Evolutionary conservation across 2,329 filamentous ascomycete species (phyloP).

Genomic region (Scleromitrula shiraiana): DNA sequence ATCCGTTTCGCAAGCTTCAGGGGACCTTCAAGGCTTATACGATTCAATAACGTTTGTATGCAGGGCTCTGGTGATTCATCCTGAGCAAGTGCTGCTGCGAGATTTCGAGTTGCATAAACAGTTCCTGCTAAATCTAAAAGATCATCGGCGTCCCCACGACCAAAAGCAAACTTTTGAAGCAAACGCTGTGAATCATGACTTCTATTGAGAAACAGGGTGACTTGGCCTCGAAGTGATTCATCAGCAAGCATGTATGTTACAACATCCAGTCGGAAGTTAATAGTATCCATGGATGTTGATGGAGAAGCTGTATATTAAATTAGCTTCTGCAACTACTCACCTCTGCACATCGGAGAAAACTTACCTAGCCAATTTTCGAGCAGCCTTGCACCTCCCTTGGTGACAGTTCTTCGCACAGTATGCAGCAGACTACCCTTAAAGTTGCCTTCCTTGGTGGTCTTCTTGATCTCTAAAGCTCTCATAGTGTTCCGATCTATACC

Average conservation of each 20-base stretch:
- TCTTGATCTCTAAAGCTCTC: constrained; percentile 78
- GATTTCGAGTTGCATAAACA: constrained; percentile 63
- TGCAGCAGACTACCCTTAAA: constrained; percentile 82
- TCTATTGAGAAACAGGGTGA: constrained; percentile 59
- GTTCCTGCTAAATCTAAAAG: constrained; percentile 76
- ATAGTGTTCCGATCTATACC: constrained; percentile 87
- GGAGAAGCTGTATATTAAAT: constrained; percentile 51
- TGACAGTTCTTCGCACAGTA: constrained; percentile 81
- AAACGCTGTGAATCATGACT: constrained; percentile 83
- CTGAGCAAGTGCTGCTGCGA: constrained; percentile 42
- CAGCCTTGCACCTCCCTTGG: constrained; percentile 80
- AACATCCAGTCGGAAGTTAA: constrained; percentile 72
- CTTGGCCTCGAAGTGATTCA: constrained; percentile 58
- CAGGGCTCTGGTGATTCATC: constrained; percentile 27
- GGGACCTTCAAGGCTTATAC: constrained; percentile 61
- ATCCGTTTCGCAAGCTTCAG: constrained; percentile 64
- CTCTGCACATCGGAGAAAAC: constrained; percentile 17
- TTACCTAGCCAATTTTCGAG: constrained; percentile 75
- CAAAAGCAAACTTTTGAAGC: constrained; percentile 88
- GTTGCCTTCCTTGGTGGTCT: constrained; percentile 71
- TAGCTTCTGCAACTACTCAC: too few relatives aligned
- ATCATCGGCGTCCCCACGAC: constrained; percentile 86
- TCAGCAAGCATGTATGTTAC: constrained; percentile 67
- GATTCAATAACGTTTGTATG: constrained; percentile 40
- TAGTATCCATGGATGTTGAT: constrained; percentile 75